These are phyloP conservation scores for Exserohilum rostratum DNA, from an alignment of 2,329 filamentous ascomycete species.

Conservation along the genomic window DNA sequence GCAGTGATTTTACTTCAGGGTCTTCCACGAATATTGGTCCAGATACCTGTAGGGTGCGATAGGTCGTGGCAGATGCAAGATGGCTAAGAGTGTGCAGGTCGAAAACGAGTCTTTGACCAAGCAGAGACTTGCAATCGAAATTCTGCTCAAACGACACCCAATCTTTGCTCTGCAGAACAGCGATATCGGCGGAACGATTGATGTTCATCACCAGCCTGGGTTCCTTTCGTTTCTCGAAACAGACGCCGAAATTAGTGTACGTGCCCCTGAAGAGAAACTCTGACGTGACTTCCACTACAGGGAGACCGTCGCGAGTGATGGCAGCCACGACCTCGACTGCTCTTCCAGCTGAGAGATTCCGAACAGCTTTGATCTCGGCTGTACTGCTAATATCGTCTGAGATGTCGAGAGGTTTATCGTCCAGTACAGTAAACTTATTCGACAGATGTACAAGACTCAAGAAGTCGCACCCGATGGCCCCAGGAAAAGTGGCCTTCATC, in stretches of 20 bases:
- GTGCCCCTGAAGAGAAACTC: constrained; percentile 23
- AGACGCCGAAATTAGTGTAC: constrained; percentile 18
- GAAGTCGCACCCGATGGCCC: constrained; percentile 14
- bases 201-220: constrained; percentile 6
- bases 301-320: constrained; percentile 17
- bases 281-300: constrained; percentile 22
- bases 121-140: not conserved
- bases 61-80: constrained; percentile 3
- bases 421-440: constrained; percentile 18
- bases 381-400: not conserved
- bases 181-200: constrained; percentile 10
- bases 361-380: not conserved
- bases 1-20: not conserved
- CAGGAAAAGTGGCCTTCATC: constrained; percentile 10
- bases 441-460: constrained; percentile 24
- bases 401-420: not conserved
- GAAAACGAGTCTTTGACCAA: not conserved
- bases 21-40: not conserved
- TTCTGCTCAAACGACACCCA: not conserved
- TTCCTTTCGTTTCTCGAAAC: constrained; percentile 10
- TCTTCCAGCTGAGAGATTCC: constrained; percentile 11
- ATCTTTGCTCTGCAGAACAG: constrained; percentile 5
- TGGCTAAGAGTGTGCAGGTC: not conserved
- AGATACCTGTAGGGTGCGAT: not conserved
- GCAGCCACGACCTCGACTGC: constrained; percentile 18